phyloP scores from a whole-genome alignment of 1,284 basidiomycete genomes.

The Clitocybe nebularis region DNA sequence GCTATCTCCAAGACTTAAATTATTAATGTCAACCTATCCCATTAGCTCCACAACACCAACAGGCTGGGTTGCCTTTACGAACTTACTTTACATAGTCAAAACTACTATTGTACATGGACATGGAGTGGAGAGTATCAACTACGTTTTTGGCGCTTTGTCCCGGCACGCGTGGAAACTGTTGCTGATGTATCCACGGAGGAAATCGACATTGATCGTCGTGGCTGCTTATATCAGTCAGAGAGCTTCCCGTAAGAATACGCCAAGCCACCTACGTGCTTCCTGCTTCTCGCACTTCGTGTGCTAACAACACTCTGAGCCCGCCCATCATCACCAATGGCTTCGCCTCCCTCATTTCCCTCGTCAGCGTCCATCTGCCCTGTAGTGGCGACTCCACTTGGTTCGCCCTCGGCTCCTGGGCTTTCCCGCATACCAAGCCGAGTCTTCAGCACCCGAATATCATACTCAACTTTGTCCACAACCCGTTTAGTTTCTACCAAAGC shows the following conservation, averaged over 20 bases:
- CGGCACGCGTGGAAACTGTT: conserved; percentile 44
- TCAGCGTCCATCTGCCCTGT: conserved; percentile 43
- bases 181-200: conserved; percentile 65
- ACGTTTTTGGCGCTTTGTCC: conserved; percentile 58
- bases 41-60: too few relatives aligned
- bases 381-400: conserved; percentile 24
- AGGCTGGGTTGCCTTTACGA: too few relatives aligned
- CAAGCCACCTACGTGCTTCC: conserved; percentile 49
- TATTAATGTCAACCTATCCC: too few relatives aligned
- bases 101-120: too few relatives aligned
- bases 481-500: conserved; percentile 85
- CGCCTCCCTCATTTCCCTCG: conserved; percentile 34
- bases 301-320: conserved; percentile 67
- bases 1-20: too few relatives aligned
- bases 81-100: too few relatives aligned
- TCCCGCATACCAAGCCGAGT: conserved; percentile 60
- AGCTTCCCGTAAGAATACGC: background rate
- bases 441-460: conserved; percentile 73
- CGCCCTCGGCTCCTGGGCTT: conserved; percentile 34
- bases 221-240: conserved; percentile 28
- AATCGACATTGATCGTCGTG: conserved; percentile 56
- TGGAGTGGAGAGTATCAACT: too few relatives aligned
- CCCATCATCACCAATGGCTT: conserved; percentile 44
- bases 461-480: conserved; percentile 79
- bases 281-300: conserved; percentile 49